Evolutionary conservation across 2,329 filamentous ascomycete species (phyloP), one percentile per base, ranked within the genome.

Genomic region (Zalaria obscura): DNA sequence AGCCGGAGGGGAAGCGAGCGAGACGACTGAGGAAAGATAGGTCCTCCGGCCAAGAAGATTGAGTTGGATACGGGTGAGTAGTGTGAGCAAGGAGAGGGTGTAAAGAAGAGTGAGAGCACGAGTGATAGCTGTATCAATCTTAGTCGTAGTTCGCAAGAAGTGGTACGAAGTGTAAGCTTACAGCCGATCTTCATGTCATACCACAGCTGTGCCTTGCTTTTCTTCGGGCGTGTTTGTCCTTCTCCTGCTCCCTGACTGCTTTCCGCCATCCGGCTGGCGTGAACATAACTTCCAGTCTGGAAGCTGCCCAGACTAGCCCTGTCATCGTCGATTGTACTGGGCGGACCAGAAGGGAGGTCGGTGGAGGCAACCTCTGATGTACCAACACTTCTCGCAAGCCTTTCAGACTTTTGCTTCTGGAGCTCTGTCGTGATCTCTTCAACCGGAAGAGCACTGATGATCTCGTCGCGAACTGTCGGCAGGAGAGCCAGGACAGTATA

Each of bases 401-500:
- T 76, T 51, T 85, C 76, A 5, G 78, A 79, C 63, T 93, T 93
- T 70, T 94, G 88, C 65, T 88, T 80, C 65, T 96, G 91, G 49
- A 98, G 76, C 65, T 96, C 88, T 51, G 88, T 81, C 4, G 89
- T 89, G 54, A 95, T 85, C 54, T 83, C 78, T 61, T 98, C 91
- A 35, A 93, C 93, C 40, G 93, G 85, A 52, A 96, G 76, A 28
- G 82, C 79, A 51, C 85, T 79, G 54, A 95, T 70, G 53, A 98
- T 82, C 58, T 93, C 89, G 50, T 91, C 78, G 25, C 88, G 88
- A 5, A 87, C 84, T 29, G 89, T 93, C 4, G 91, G 91, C 6
- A 98, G 73, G 42, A 98, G 77, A 27, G 89, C 91, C n/a, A 96
- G 78, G 36, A 96, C 87, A 32, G 91, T 98, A 60, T 93, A 95